A percentile compares a stretch with the other conserved stretches of the same genome.
phyloP scores from a whole-genome alignment of 2,329 filamentous ascomycete genomes.

The Calonectria montana region DNA sequence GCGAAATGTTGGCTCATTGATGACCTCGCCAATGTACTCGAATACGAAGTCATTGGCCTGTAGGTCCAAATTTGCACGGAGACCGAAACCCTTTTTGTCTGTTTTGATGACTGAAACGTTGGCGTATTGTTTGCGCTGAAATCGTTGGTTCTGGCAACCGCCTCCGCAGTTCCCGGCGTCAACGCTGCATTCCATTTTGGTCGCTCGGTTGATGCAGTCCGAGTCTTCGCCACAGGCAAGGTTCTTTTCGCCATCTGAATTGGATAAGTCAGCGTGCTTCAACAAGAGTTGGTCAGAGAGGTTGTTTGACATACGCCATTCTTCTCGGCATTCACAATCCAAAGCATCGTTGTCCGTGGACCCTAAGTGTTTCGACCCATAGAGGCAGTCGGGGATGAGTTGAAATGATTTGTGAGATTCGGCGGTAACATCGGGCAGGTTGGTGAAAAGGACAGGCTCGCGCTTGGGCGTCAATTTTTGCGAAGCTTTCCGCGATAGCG shows the following conservation, averaged over 20 bases:
- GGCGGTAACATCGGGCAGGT: conserved; percentile 81
- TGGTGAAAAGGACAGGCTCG: conserved; percentile 74
- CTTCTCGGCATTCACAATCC: conserved; percentile 94
- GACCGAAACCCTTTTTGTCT: conserved; percentile 95
- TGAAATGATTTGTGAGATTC: conserved; percentile 83
- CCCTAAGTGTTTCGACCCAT: conserved; percentile 91
- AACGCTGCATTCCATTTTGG: conserved; percentile 93
- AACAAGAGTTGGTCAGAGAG: neutral
- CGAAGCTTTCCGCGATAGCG: conserved; percentile 78
- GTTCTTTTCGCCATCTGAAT: conserved; percentile 73
- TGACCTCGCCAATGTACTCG: conserved; percentile 98
- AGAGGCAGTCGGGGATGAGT: conserved; percentile 86
- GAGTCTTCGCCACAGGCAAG: conserved; percentile 94
- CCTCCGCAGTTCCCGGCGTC: conserved; percentile 86
- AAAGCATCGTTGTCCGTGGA: conserved; percentile 89
- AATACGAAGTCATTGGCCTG: conserved; percentile 92
- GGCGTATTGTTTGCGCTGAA: conserved; percentile 90
- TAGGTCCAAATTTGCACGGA: conserved; percentile 83
- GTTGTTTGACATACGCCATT: conserved; percentile 81
- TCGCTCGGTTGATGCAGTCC: conserved; percentile 97
- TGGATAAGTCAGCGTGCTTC: conserved; percentile 25
- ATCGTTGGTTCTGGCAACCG: conserved; percentile 93
- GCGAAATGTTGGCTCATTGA: conserved; percentile 90
- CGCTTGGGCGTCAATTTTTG: conserved; percentile 73
- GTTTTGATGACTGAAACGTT: conserved; percentile 96